Evolutionary conservation across 2,329 filamentous ascomycete species (phyloP).

Genomic region (Exophiala aquamarina): DNA sequence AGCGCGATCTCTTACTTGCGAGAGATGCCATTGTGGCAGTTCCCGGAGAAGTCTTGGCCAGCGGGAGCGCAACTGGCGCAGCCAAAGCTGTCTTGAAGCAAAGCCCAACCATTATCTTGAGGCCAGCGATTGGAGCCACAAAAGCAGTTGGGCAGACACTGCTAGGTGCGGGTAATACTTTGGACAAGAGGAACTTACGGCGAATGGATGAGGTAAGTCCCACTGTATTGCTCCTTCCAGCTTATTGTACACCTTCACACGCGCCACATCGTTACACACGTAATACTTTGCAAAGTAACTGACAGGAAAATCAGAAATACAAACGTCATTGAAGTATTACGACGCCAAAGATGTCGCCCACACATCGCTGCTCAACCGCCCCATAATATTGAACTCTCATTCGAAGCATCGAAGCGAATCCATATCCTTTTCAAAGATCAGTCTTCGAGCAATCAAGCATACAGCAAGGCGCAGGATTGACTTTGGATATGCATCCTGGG

Average conservation of each 20-base stretch:
- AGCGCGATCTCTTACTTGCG: conserved; percentile 82
- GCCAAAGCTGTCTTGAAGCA: conserved; percentile 75
- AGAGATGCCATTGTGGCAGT: conserved; percentile 93
- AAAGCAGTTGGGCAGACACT: conserved; percentile 87
- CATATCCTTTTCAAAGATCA: too few relatives aligned
- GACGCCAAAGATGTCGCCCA: neutral
- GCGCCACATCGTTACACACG: too few relatives aligned
- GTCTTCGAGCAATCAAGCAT: too few relatives aligned
- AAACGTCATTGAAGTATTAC: conserved; percentile 18
- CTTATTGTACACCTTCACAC: too few relatives aligned
- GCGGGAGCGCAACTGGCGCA: conserved; percentile 74
- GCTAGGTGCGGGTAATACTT: conserved; percentile 85
- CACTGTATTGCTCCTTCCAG: neutral
- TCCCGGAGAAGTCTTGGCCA: conserved; percentile 86
- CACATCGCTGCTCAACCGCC: neutral
- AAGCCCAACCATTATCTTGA: conserved; percentile 88
- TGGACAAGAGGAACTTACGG: conserved; percentile 79
- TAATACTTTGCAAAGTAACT: neutral
- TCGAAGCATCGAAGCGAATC: too few relatives aligned
- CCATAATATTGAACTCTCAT: too few relatives aligned
- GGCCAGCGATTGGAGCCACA: conserved; percentile 85
- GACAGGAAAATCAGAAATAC: conserved; percentile 21
- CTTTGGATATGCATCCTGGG: conserved; percentile 6
- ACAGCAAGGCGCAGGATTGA: neutral
- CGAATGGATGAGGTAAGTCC: conserved; percentile 83